These are phyloP conservation scores for Xenoacremonium recifei DNA, from an alignment of 2,329 filamentous ascomycete genomes.

Conservation along the genomic window DNA sequence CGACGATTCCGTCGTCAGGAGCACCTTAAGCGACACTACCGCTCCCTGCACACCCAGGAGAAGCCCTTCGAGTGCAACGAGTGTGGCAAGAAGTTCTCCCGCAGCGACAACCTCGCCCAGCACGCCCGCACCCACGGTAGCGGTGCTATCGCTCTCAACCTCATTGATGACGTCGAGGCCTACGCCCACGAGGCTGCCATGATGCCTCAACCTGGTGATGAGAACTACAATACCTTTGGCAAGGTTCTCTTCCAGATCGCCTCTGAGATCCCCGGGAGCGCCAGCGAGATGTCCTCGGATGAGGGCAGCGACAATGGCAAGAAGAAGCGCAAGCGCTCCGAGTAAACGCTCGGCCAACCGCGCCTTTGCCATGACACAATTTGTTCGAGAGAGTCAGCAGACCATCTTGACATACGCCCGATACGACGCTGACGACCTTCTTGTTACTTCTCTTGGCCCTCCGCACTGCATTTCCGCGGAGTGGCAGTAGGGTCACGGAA, in stretches of 20 bases:
- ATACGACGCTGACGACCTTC: slow-evolving; percentile 32
- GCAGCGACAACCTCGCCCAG: slow-evolving; percentile 95
- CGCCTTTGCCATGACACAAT: slow-evolving; percentile 7
- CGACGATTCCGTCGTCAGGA: slow-evolving; percentile 97
- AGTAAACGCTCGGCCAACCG: slow-evolving; percentile 49
- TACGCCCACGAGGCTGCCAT: slow-evolving; percentile 49
- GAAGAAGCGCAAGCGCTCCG: slow-evolving; percentile 74
- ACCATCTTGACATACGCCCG: slow-evolving; percentile 29
- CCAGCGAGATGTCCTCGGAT: slow-evolving; percentile 56
- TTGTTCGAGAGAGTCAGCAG: slow-evolving; percentile 19
- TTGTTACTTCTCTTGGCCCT: slow-evolving; percentile 24
- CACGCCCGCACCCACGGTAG: slow-evolving; percentile 92
- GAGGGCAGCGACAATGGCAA: slow-evolving; percentile 48
- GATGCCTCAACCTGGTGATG: slow-evolving; percentile 45
- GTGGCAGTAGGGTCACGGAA: slow-evolving; percentile 29
- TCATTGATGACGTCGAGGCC: slow-evolving; percentile 70
- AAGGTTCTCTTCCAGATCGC: slow-evolving; percentile 81
- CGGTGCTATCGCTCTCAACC: slow-evolving; percentile 86
- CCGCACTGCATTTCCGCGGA: slow-evolving; percentile 16
- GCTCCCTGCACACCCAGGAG: slow-evolving; percentile 95
- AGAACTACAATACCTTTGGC: slow-evolving; percentile 68
- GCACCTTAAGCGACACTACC: slow-evolving; percentile 97
- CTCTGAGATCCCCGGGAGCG: slow-evolving; percentile 67
- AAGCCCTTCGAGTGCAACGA: slow-evolving; percentile 98
- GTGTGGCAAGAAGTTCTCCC: slow-evolving; percentile 98